Evolutionary conservation across 345 rosid species (phyloP).

Genomic region (Pistacia vera): DNA sequence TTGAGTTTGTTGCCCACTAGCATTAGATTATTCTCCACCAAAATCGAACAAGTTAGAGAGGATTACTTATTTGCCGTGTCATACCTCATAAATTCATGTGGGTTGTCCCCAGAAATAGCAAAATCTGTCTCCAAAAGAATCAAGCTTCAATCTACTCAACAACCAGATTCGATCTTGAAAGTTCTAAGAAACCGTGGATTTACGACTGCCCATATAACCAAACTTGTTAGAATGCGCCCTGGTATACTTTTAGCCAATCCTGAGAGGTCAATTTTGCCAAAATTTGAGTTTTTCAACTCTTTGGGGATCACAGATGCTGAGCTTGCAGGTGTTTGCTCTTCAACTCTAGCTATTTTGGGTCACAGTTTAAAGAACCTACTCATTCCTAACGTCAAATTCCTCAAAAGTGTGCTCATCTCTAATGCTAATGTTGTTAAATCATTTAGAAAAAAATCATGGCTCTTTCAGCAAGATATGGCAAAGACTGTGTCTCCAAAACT

Average conservation of each 20-base stretch:
- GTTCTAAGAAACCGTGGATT: not conserved
- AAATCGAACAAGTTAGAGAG: too few species aligned
- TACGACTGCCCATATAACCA: not conserved
- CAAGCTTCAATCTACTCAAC: not conserved
- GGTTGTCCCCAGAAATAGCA: not conserved
- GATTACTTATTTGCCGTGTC: not conserved
- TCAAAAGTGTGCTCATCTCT: not conserved
- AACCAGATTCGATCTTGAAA: not conserved
- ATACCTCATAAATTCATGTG: constrained; percentile 9
- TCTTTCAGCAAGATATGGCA: not conserved
- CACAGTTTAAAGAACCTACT: constrained; percentile 9
- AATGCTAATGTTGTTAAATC: not conserved
- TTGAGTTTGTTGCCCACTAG: too few species aligned
- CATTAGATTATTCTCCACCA: not conserved
- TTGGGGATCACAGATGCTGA: constrained; percentile 6
- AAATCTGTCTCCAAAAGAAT: not conserved
- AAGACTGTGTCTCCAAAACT: constrained; percentile 24
- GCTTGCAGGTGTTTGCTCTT: not conserved
- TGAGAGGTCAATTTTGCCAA: constrained; percentile 10
- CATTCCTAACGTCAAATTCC: constrained; percentile 1
- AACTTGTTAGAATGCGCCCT: not conserved
- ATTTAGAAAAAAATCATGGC: not conserved
- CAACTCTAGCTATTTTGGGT: not conserved
- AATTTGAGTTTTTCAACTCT: constrained; percentile 13
- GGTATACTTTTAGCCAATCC: not conserved